Conservation (phyloP, 2,329 filamentous ascomycete species). For the Nemania bipapillata region DNA sequence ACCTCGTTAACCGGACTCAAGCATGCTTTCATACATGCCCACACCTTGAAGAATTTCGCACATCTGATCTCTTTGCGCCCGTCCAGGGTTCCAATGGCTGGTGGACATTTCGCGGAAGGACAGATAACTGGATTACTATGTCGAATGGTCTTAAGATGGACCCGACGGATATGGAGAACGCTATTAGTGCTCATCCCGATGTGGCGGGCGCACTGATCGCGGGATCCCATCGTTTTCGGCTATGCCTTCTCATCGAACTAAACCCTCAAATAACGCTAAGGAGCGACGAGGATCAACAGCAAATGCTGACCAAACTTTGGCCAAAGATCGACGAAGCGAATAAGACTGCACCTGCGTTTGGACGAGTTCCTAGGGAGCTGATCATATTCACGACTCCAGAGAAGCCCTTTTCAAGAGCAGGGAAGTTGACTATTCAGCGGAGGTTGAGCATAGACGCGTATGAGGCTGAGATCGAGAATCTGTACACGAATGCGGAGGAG, state of each 20-base stretch:
- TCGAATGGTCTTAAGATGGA: slow-evolving; percentile 57
- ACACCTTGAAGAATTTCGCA: slow-evolving; percentile 53
- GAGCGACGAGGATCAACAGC: slow-evolving; percentile 26
- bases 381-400: slow-evolving; percentile 38
- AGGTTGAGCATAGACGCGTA: slow-evolving; percentile 43
- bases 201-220: slow-evolving; percentile 45
- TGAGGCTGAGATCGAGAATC: slow-evolving; percentile 43
- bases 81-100: slow-evolving; percentile 56
- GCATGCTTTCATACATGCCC: slow-evolving; percentile 49
- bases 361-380: slow-evolving; percentile 43
- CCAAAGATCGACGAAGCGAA: slow-evolving; percentile 44
- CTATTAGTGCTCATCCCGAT: slow-evolving; percentile 47
- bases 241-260: slow-evolving; percentile 47
- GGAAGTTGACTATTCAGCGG: slow-evolving; percentile 46
- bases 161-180: slow-evolving; percentile 56
- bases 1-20: slow-evolving; percentile 40
- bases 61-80: slow-evolving; percentile 57
- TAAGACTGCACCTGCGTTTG: slow-evolving; percentile 41
- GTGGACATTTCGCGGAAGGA: slow-evolving; percentile 54
- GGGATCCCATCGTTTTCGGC: slow-evolving; percentile 44
- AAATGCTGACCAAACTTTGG: slow-evolving; percentile 41
- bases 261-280: slow-evolving; percentile 27
- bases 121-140: slow-evolving; percentile 54
- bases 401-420: slow-evolving; percentile 44
- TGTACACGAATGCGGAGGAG: slow-evolving; percentile 43